A percentile compares a stretch with the other conserved stretches of the same genome.
Evolutionary conservation across 345 rosid species (phyloP).

Genomic region (Rhodamnia argentea): DNA sequence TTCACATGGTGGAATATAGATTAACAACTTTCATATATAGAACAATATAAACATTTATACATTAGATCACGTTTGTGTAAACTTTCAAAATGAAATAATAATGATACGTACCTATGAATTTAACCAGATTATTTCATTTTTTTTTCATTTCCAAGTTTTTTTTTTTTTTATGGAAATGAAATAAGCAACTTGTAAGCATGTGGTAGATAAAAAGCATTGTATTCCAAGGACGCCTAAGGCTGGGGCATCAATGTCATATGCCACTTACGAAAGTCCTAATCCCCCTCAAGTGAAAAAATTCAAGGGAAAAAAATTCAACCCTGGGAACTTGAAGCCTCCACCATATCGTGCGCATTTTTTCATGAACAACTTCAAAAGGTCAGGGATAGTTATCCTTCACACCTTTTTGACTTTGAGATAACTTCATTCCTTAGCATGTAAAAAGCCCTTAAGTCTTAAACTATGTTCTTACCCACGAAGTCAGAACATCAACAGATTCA

Average conservation of each 20-base stretch:
- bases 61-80: background rate
- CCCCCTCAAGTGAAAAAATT: background rate
- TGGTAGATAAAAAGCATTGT: background rate
- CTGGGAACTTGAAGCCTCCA: background rate
- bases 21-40: background rate
- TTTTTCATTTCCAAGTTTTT: background rate
- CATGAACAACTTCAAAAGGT: background rate
- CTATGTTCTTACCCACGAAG: background rate
- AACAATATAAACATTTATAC: no score
- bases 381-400: background rate
- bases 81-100: background rate
- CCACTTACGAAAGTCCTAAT: background rate
- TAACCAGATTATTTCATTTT: background rate
- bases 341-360: background rate
- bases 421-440: background rate
- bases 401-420: background rate
- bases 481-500: background rate
- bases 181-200: background rate
- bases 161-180: background rate
- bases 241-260: background rate
- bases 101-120: background rate
- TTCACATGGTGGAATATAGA: background rate
- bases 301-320: background rate
- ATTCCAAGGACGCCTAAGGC: background rate
- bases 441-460: background rate